Conservation (phyloP, 78 protist genomes). For the Dictyostelium firmibasis region DNA sequence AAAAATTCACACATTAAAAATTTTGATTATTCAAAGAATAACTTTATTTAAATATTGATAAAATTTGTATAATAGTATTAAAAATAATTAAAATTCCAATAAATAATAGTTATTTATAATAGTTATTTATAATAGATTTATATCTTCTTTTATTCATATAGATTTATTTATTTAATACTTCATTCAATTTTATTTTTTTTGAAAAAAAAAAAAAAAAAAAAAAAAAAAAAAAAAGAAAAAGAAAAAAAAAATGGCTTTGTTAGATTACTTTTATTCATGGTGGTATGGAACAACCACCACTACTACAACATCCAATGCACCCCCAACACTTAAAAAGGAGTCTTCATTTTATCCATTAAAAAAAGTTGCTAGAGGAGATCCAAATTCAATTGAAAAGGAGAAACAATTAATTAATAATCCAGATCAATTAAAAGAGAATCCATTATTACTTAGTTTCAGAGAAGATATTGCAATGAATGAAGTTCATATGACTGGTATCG, state of each 20-base stretch:
- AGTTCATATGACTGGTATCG: conserved; percentile 66
- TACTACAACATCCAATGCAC: neutral
- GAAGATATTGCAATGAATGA: neutral
- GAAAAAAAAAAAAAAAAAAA: too few species aligned
- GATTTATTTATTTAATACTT: neutral
- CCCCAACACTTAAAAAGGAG: neutral
- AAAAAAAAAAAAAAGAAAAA: neutral
- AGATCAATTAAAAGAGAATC: conserved; percentile 13
- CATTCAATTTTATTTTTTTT: neutral
- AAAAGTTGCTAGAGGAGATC: conserved; percentile 28
- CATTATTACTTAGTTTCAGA: conserved; percentile 2
- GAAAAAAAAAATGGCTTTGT: neutral
- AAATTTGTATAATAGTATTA: neutral
- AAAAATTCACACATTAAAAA: neutral
- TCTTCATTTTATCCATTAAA: neutral
- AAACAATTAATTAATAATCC: neutral
- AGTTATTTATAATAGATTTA: too few species aligned
- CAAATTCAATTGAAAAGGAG: conserved; percentile 7
- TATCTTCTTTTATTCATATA: too few species aligned
- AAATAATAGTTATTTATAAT: too few species aligned
- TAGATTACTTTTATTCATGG: conserved; percentile 14
- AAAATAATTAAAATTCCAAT: neutral
- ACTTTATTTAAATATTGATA: neutral
- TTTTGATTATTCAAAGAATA: neutral
- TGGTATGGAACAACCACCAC: neutral